Conservation (phyloP, 805 yeast species). For the Suhomyces sp. region DNA sequence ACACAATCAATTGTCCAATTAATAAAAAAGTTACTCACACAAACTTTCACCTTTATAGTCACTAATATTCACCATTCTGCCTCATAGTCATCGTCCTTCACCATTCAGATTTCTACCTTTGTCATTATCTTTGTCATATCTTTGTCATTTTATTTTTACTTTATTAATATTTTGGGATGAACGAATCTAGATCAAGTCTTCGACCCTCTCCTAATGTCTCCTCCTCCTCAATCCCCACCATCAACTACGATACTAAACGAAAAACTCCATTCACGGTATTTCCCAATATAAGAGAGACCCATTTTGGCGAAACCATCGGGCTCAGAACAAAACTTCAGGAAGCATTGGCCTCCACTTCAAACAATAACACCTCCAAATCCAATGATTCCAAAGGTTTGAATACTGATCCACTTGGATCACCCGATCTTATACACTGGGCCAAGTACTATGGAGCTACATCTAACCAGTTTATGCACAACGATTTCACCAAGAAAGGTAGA, state of each 20-base stretch:
- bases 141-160: too few relatives aligned
- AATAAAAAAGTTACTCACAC: too few relatives aligned
- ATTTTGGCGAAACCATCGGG: constrained; percentile 29
- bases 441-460: constrained; percentile 31
- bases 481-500: constrained; percentile 18
- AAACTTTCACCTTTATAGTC: too few relatives aligned
- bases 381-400: constrained; percentile 1
- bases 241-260: constrained; percentile 5
- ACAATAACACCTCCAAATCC: background rate
- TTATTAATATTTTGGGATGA: too few relatives aligned
- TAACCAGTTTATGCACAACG: constrained; percentile 24
- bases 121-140: too few relatives aligned
- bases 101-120: too few relatives aligned
- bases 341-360: background rate
- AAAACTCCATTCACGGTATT: constrained; percentile 11
- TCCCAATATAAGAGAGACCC: constrained; percentile 28
- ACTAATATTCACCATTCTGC: too few relatives aligned
- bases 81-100: too few relatives aligned
- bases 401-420: constrained; percentile 27
- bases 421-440: constrained; percentile 40
- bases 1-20: too few relatives aligned
- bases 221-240: constrained; percentile 3
- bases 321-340: constrained; percentile 23
- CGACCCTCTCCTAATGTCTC: constrained; percentile 5
- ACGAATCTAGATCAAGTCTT: constrained; percentile 13